phyloP scores from a whole-genome alignment of 2,329 filamentous ascomycete genomes.

The Cladosporium sp. region DNA sequence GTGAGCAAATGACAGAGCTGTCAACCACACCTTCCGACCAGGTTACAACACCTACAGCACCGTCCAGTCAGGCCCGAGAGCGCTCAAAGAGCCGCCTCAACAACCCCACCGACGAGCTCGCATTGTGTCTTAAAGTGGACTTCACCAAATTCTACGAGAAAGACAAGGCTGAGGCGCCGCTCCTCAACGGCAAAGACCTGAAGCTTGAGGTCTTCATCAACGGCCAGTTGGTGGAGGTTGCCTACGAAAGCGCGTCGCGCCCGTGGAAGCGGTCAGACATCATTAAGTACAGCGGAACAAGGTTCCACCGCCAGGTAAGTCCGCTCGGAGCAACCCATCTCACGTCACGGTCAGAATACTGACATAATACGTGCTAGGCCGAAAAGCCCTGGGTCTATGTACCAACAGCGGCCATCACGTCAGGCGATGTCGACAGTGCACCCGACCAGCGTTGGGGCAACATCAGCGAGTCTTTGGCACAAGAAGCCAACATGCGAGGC shows the following conservation, averaged over 20 bases:
- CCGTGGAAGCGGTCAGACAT: constrained; percentile 16
- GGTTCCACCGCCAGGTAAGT: constrained; percentile 36
- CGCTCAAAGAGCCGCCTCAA: no score
- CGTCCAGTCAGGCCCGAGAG: neutral
- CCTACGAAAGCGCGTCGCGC: constrained; percentile 3
- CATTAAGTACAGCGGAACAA: constrained; percentile 40
- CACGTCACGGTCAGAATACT: neutral
- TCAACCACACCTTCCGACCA: neutral
- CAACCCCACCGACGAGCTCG: neutral
- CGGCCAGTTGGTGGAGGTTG: constrained; percentile 40
- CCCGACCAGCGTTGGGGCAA: constrained; percentile 39
- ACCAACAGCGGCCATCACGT: constrained; percentile 7
- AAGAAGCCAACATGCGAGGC: constrained; percentile 40
- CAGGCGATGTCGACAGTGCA: neutral
- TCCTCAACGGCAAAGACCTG: constrained; percentile 29
- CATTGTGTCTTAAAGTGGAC: constrained; percentile 19
- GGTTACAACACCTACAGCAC: neutral
- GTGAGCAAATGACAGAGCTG: neutral
- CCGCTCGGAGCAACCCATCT: neutral
- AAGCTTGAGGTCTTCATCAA: constrained; percentile 53
- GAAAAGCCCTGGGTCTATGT: constrained; percentile 49
- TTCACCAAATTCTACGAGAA: constrained; percentile 7
- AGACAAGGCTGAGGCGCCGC: neutral
- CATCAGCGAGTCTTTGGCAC: constrained; percentile 27
- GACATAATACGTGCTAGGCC: constrained; percentile 17